Evolutionary conservation across 176 grass and related monocot species (phyloP).

Genomic region (Hsuehochloa calcarea): DNA sequence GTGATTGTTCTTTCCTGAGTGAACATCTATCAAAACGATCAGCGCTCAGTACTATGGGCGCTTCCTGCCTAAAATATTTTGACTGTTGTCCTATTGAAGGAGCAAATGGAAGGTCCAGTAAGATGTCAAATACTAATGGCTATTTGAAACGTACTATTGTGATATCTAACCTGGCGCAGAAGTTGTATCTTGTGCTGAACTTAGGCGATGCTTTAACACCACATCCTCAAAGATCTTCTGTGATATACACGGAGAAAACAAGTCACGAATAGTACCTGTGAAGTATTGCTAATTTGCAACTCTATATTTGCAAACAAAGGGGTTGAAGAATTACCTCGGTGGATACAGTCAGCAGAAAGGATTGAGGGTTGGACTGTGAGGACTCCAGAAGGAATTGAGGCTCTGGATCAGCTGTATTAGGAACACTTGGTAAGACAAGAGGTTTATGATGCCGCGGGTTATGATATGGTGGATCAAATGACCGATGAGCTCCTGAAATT

Average conservation of each 20-base stretch:
- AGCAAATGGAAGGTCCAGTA: background rate
- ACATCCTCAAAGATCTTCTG: constrained; percentile 67
- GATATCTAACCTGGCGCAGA: constrained; percentile 41
- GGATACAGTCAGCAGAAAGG: constrained; percentile 41
- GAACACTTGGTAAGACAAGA: constrained; percentile 31
- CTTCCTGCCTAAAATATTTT: constrained; percentile 41
- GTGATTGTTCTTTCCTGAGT: constrained; percentile 30
- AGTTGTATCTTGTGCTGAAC: constrained; percentile 40
- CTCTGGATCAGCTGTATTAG: constrained; percentile 31
- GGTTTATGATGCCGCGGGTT: constrained; percentile 26
- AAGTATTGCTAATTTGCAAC: background rate
- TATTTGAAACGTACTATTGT: background rate
- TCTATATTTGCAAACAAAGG: background rate
- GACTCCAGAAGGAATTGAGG: constrained; percentile 35
- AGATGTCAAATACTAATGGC: background rate
- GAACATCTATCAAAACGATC: constrained; percentile 31
- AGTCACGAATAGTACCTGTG: background rate
- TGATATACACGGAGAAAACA: background rate
- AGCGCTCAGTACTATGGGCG: constrained; percentile 9
- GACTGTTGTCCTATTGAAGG: constrained; percentile 44
- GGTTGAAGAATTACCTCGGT: constrained; percentile 49
- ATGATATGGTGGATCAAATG: constrained; percentile 31
- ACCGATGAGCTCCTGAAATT: constrained; percentile 22
- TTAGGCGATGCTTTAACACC: constrained; percentile 36
- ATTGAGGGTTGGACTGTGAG: constrained; percentile 34